phyloP scores from a whole-genome alignment of 805 yeast species.

The Hanseniaspora opuntiae region DNA sequence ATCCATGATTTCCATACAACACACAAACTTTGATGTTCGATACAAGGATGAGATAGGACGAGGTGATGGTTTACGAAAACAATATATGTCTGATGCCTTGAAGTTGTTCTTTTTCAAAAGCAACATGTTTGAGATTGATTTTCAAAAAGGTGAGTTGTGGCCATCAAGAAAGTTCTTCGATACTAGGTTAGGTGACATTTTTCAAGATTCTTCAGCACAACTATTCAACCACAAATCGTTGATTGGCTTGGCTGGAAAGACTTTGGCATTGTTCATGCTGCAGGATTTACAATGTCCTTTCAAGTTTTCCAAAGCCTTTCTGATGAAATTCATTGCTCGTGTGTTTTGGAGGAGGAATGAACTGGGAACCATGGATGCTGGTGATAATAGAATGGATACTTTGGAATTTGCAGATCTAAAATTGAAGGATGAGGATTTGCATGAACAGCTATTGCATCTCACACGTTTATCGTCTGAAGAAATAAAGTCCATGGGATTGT shows the following conservation, averaged over 20 bases:
- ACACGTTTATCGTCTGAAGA: constrained; percentile 27
- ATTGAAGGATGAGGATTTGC: constrained; percentile 36
- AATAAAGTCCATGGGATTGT: constrained; percentile 41
- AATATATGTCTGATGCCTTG: neutral
- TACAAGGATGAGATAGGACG: constrained; percentile 4
- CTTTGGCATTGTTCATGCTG: neutral
- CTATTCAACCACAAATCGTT: neutral
- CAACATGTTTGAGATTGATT: neutral
- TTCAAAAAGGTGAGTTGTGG: neutral
- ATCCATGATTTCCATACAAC: neutral
- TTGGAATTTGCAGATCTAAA: neutral
- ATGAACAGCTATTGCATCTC: constrained; percentile 49
- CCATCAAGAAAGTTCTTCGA: neutral
- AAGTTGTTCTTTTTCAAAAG: neutral
- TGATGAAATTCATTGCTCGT: neutral
- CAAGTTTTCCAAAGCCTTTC: neutral
- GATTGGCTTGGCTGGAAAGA: constrained; percentile 4
- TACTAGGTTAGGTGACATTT: neutral
- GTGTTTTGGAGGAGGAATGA: neutral
- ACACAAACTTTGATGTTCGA: neutral
- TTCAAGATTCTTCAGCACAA: neutral
- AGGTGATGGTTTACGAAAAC: constrained; percentile 7
- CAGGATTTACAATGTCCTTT: constrained; percentile 2
- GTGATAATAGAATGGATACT: neutral
- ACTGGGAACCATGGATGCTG: neutral